Evolutionary conservation across 1,284 basidiomycete genomes (phyloP).

Genomic region (Rhizoctonia solani): DNA sequence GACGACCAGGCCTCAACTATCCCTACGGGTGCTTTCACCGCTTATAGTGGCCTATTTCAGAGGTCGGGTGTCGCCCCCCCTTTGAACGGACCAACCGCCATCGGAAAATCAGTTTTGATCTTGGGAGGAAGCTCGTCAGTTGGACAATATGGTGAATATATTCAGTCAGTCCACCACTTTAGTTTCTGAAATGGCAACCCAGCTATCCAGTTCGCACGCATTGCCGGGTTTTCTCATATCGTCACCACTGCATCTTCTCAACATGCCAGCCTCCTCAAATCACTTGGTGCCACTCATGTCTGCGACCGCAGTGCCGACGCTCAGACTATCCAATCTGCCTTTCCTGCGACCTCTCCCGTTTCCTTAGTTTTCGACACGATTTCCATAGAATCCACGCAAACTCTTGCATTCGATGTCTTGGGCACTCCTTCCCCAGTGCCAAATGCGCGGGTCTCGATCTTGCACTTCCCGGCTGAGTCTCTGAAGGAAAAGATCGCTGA

Average conservation of each 20-base stretch:
- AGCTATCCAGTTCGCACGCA: slow-evolving; percentile 39
- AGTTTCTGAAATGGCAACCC: background rate
- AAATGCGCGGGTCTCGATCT: background rate
- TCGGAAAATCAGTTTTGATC: slow-evolving; percentile 27
- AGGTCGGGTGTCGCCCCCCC: slow-evolving; percentile 23
- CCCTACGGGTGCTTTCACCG: slow-evolving; percentile 1
- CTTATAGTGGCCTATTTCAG: slow-evolving; percentile 22
- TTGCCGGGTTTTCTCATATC: slow-evolving; percentile 44
- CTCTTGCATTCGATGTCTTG: slow-evolving; percentile 5
- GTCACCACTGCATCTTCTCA: slow-evolving; percentile 51
- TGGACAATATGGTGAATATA: slow-evolving; percentile 7
- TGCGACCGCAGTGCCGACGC: slow-evolving; percentile 50
- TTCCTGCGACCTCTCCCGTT: background rate
- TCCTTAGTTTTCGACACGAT: slow-evolving; percentile 2
- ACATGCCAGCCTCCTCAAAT: slow-evolving; percentile 52
- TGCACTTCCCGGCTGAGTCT: background rate
- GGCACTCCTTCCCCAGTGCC: background rate
- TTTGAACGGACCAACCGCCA: slow-evolving; percentile 3
- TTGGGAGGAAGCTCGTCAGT: slow-evolving; percentile 35
- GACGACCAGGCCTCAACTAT: slow-evolving; percentile 26
- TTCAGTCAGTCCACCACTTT: background rate
- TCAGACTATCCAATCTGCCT: slow-evolving; percentile 3
- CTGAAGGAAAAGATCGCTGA: background rate
- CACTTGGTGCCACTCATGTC: slow-evolving; percentile 58
- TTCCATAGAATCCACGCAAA: slow-evolving; percentile 2